Evolutionary conservation across 345 rosid species (phyloP), one percentile per base, ranked within the genome.

Genomic region (Populus euphratica): DNA sequence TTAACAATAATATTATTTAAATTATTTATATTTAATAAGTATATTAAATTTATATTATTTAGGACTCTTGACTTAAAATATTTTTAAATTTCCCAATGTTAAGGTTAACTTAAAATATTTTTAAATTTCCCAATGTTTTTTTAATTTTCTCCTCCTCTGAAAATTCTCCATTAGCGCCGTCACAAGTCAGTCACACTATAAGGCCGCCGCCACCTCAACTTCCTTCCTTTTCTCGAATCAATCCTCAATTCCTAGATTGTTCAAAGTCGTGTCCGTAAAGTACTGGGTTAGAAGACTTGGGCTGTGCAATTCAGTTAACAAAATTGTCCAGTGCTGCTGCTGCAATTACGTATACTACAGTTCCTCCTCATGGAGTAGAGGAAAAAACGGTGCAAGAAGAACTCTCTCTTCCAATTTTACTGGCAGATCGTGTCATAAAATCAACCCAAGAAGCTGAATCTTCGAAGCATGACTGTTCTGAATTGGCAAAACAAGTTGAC

Each of bases 361-460:
- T 44, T 1, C 2, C 44, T 63, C 21, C 69, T 10, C 71, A 38
- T n/a, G 63, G 10, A 0, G 83, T 80, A 12, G 79, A 69, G 35
- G 87, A 80, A 38, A 81, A 77, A 36, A 79, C 70, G 16, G 80
- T 87, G 1, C 89, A 78, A 25, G 73, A 87, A 1, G 86, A 82
- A 62, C 83, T 88, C 62, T 78, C 81, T 8, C 82, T 64, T 1
- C 85, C 84, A 8, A 88, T 88, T 68, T 5, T 84, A 54, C 75
- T 87, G 0, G 91, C 91, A 2, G 86, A 87, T 56, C 87, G 87
- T 10, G 83, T 88, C 69, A 80, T 86, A 65, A 87, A 87, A 72
- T 75, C 79, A 1, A 85, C 87, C 27, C 77, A 69, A 14, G 88
- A 81, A 49, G 85, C 87, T 5, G 88, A 84, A 41, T 83, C 89